Conservation (phyloP, 2,329 filamentous ascomycete genomes). For the Beauveria sp. region DNA sequence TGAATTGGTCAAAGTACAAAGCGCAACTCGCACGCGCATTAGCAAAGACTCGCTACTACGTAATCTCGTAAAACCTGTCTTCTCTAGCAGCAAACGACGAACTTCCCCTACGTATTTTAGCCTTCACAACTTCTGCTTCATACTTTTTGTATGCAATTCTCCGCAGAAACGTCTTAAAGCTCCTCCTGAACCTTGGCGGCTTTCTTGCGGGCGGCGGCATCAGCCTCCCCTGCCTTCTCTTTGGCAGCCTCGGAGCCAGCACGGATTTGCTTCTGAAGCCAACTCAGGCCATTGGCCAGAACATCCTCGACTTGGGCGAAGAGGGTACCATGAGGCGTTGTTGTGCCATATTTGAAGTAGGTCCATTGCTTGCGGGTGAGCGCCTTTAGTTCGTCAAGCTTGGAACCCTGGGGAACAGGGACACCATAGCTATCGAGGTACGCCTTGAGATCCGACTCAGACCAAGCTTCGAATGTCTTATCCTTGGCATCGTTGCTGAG, state of each 20-base stretch:
- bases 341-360: slow-evolving; percentile 71
- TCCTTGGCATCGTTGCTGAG: slow-evolving; percentile 60
- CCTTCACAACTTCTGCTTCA: not conserved
- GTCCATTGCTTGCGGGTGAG: slow-evolving; percentile 65
- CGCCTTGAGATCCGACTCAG: slow-evolving; percentile 62
- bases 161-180: slow-evolving; percentile 27
- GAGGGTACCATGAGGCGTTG: slow-evolving; percentile 55
- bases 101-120: not conserved
- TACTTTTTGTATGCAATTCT: not conserved
- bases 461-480: slow-evolving; percentile 65
- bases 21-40: not conserved
- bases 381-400: slow-evolving; percentile 60
- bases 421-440: slow-evolving; percentile 77
- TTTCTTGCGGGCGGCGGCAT: slow-evolving; percentile 21
- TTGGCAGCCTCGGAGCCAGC: slow-evolving; percentile 41
- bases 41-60: slow-evolving; percentile 6
- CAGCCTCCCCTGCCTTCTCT: slow-evolving; percentile 34
- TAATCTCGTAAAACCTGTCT: slow-evolving; percentile 1
- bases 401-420: slow-evolving; percentile 57
- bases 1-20: not conserved
- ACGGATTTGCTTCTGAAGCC: slow-evolving; percentile 42
- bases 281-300: slow-evolving; percentile 40
- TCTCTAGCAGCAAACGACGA: not conserved
- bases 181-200: slow-evolving; percentile 37
- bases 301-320: slow-evolving; percentile 53